phyloP scores from a whole-genome alignment of 306 rosid species.

The Glycine tomentella region DNA sequence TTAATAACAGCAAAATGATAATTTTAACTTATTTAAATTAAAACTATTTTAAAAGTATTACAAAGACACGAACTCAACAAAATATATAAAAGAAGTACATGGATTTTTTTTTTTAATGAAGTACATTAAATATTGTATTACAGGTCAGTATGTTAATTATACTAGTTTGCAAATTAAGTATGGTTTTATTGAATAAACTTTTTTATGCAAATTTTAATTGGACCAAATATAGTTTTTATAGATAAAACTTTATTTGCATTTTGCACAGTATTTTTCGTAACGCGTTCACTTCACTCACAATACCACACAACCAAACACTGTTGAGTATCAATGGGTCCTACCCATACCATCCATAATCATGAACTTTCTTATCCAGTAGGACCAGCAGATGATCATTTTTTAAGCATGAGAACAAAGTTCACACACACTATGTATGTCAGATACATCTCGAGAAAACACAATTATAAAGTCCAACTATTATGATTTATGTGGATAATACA shows the following conservation, averaged over 20 bases:
- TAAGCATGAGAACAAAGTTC: conserved; percentile 18
- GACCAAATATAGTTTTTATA: no score
- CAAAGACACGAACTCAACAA: no score
- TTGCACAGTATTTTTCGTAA: background rate
- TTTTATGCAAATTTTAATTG: background rate
- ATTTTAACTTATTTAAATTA: no score
- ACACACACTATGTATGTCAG: background rate
- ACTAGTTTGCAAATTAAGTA: background rate
- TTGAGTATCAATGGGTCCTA: conserved; percentile 35
- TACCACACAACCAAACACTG: conserved; percentile 21
- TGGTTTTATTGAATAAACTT: background rate
- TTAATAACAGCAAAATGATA: no score
- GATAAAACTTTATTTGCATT: background rate
- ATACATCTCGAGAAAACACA: background rate
- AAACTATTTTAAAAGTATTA: no score
- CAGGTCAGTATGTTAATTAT: no score
- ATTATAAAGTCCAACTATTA: background rate
- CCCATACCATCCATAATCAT: background rate
- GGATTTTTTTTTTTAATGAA: no score
- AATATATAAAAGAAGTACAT: no score
- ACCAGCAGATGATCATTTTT: conserved; percentile 27
- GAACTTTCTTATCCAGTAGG: conserved; percentile 17
- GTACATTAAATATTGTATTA: no score
- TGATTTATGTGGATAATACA: background rate
- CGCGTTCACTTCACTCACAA: background rate